Evolutionary conservation across 345 rosid species (phyloP).

Genomic region (Citrus trifoliata): DNA sequence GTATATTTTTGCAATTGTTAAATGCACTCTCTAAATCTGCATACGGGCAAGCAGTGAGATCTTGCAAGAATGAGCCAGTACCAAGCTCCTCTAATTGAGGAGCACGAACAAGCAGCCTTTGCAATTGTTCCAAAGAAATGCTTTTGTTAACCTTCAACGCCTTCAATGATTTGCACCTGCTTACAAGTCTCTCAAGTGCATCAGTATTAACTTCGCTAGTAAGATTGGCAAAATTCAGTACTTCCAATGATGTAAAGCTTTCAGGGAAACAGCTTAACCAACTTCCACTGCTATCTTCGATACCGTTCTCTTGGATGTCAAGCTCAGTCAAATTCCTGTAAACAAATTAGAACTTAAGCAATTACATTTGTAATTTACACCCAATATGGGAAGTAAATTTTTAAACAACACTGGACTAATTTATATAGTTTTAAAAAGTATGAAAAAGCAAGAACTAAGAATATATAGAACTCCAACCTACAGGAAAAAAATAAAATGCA

Average conservation of each 20-base stretch:
- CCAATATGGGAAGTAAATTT: not conserved
- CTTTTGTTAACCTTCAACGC: constrained; percentile 51
- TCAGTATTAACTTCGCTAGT: constrained; percentile 46
- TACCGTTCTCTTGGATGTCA: constrained; percentile 63
- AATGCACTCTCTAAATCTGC: constrained; percentile 44
- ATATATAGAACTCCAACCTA: not conserved
- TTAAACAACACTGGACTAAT: not conserved
- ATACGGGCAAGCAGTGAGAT: constrained; percentile 30
- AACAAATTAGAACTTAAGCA: constrained; percentile 10
- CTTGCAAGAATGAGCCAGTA: constrained; percentile 56
- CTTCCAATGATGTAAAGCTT: constrained; percentile 52
- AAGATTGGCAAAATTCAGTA: constrained; percentile 51
- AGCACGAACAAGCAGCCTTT: constrained; percentile 45
- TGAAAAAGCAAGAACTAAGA: not conserved
- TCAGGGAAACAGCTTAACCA: constrained; percentile 73
- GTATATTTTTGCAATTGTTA: constrained; percentile 42
- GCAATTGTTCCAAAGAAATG: constrained; percentile 46
- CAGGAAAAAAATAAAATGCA: not conserved
- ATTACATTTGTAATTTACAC: not conserved
- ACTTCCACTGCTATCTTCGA: constrained; percentile 51
- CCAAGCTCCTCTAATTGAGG: constrained; percentile 58
- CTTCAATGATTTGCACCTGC: constrained; percentile 54
- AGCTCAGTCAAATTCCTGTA: constrained; percentile 66
- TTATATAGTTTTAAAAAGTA: not conserved
- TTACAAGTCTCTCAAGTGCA: constrained; percentile 58